Conservation (phyloP, 164 flowering plant species). For the Stephania cephalantha region DNA sequence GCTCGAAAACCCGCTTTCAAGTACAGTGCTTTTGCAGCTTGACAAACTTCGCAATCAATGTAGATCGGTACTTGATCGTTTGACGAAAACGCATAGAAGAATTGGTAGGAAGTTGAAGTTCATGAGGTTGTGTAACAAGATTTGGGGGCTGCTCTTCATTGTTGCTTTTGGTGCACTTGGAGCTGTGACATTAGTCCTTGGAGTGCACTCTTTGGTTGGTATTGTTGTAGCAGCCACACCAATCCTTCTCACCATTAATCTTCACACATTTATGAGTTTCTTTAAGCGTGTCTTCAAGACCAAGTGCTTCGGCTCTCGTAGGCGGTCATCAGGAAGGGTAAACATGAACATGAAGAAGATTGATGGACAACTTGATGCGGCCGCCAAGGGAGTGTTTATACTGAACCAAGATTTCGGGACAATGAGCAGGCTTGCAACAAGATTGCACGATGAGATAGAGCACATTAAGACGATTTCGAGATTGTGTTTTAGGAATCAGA, state of each 20-base stretch:
- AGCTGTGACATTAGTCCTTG: constrained; percentile 32
- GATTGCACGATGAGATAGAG: constrained; percentile 60
- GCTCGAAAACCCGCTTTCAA: constrained; percentile 48
- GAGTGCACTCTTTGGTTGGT: constrained; percentile 53
- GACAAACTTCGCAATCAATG: constrained; percentile 29
- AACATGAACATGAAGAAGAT: constrained; percentile 9
- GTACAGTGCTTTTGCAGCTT: constrained; percentile 24
- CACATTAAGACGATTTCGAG: constrained; percentile 39
- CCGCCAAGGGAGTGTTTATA: constrained; percentile 62
- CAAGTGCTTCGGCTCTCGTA: too few species aligned
- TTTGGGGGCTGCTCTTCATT: constrained; percentile 25
- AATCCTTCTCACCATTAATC: constrained; percentile 7
- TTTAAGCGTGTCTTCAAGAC: neutral
- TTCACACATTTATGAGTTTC: constrained; percentile 9
- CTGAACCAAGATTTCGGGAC: constrained; percentile 66
- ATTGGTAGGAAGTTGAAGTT: constrained; percentile 30
- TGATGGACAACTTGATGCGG: constrained; percentile 50
- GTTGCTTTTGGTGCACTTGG: constrained; percentile 30
- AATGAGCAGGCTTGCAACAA: constrained; percentile 44
- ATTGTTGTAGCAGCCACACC: constrained; percentile 47
- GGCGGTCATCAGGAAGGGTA: too few species aligned
- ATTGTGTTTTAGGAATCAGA: constrained; percentile 46
- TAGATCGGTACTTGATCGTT: constrained; percentile 24
- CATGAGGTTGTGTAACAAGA: constrained; percentile 30
- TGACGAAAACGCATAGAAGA: constrained; percentile 29